These are phyloP conservation scores for Nyctanthes arbortristis DNA, from an alignment of 257 asterid genomes.

Conservation along the genomic window DNA sequence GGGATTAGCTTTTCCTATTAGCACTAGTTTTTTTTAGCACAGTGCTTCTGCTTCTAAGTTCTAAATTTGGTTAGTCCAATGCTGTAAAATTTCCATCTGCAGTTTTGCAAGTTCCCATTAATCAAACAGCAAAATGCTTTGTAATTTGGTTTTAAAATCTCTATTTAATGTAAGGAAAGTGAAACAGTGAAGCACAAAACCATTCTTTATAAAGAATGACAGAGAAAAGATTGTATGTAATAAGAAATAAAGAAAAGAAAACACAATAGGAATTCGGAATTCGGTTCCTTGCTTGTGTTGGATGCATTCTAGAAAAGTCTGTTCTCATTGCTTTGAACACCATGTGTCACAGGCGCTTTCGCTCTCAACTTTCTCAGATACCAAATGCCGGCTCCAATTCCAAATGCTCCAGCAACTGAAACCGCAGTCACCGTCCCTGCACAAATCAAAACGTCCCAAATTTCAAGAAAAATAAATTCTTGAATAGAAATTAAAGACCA, in stretches of 20 bases:
- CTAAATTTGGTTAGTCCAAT: constrained; percentile 9
- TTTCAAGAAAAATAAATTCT: neutral
- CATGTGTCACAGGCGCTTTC: constrained; percentile 88
- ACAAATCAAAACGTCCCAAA: neutral
- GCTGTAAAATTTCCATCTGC: neutral
- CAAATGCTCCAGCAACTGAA: constrained; percentile 78
- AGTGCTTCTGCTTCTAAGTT: constrained; percentile 10
- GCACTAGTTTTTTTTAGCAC: constrained; percentile 8
- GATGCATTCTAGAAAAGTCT: constrained; percentile 57
- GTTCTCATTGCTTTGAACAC: constrained; percentile 83
- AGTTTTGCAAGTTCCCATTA: neutral
- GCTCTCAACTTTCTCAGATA: constrained; percentile 69
- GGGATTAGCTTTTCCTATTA: neutral
- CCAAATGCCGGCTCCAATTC: constrained; percentile 86
- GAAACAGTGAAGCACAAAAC: neutral
- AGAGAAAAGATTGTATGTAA: constrained; percentile 7
- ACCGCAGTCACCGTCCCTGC: constrained; percentile 66
- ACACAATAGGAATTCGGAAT: neutral
- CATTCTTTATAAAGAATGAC: neutral
- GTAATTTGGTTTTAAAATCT: neutral
- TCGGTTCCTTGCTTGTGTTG: constrained; percentile 25
- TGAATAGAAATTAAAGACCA: too few species aligned
- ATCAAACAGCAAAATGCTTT: neutral
- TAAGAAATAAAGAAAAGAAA: neutral
- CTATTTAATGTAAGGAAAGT: neutral